phyloP scores from a whole-genome alignment of 257 asterid genomes.

The Cordia subcordata region DNA sequence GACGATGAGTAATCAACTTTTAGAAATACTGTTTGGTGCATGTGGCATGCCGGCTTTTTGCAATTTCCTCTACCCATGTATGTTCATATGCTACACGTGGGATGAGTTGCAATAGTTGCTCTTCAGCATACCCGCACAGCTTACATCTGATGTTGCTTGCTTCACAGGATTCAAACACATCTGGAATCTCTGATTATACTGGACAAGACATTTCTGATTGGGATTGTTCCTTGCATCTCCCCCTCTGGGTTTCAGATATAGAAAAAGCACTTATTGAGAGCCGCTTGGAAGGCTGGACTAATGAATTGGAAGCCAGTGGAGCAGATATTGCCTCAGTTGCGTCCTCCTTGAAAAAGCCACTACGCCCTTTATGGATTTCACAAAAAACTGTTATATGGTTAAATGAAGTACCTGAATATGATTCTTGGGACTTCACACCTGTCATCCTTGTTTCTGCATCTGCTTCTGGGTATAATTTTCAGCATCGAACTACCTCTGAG shows the following conservation, averaged over 20 bases:
- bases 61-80: background rate
- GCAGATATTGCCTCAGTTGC: conserved; percentile 80
- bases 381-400: conserved; percentile 93
- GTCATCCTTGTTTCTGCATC: conserved; percentile 76
- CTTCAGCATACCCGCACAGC: no score
- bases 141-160: conserved; percentile 12
- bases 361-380: conserved; percentile 91
- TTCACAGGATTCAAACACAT: conserved; percentile 39
- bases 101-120: no score
- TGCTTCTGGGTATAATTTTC: conserved; percentile 41
- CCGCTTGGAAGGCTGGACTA: conserved; percentile 66
- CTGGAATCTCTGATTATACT: conserved; percentile 14
- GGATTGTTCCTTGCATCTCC: conserved; percentile 95
- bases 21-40: no score
- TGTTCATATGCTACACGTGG: no score
- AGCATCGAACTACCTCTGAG: conserved; percentile 65
- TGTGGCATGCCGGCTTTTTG: no score
- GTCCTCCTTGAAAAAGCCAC: conserved; percentile 51
- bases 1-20: no score
- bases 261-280: conserved; percentile 62
- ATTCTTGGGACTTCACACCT: conserved; percentile 96
- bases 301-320: conserved; percentile 73
- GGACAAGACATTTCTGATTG: conserved; percentile 33
- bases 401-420: conserved; percentile 87
- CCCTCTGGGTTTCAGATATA: conserved; percentile 86